Base-by-base conservation (phyloP, 768 basidiomycete species). In the Termitomyces bulborhizus region DNA sequence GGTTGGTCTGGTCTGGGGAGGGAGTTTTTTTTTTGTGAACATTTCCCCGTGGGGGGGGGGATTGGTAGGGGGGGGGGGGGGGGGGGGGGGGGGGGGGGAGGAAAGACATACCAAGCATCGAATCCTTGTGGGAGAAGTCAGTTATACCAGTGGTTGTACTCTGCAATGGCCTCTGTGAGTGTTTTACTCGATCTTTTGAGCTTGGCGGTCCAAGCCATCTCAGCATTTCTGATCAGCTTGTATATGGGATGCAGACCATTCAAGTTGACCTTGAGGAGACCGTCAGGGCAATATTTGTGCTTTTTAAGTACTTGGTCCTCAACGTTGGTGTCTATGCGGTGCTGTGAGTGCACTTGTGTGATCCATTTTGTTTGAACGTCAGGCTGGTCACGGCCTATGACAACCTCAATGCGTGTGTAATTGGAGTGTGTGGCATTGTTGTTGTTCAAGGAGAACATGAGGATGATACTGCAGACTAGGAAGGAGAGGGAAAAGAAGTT, bases 51-150 rank as follows among this genome's bases (percentile, higher is more conserved):
- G n/a, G n/a, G n/a, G n/a, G n/a, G n/a, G n/a, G n/a, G n/a, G n/a
- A n/a, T n/a, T n/a, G n/a, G n/a, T n/a, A n/a, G n/a, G n/a, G n/a
- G n/a, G n/a, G n/a, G n/a, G n/a, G n/a, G n/a, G n/a, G n/a, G n/a
- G n/a, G n/a, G n/a, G n/a, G n/a, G n/a, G n/a, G n/a, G n/a, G 31
- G 3, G 2, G 16, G 27, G 27, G n/a, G n/a, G n/a, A n/a, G n/a
- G n/a, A n/a, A n/a, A n/a, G 5, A 45, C 68, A 73, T 76, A 92
- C 93, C 93, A 95, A 36, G 78, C 71, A 64, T 90, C 90, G 61
- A 96, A 97, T 0, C 95, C 94, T 42, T 75, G 75, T 0, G 95
- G 93, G 0, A 93, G 94, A 39, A 78, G 71, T 46, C 89, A 78
- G 24, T 73, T 74, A 68, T 93, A 95, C 62, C 93, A 75, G 39